Evolutionary conservation across 2,329 filamentous ascomycete species (phyloP).

Genomic region (Curvularia spicifera): DNA sequence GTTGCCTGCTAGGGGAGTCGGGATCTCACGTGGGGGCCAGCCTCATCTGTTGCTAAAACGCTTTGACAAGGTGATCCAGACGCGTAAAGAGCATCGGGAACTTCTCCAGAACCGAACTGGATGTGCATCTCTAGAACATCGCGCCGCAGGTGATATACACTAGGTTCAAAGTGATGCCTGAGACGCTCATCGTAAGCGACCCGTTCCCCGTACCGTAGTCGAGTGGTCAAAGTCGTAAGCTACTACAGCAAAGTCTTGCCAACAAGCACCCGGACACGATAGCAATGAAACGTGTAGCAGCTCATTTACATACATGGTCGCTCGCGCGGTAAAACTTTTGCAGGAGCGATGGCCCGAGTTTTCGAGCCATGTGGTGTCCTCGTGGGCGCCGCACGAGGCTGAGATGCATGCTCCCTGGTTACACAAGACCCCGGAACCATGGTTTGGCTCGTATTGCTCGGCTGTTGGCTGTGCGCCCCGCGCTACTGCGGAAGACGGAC

Average conservation of each 20-base stretch:
- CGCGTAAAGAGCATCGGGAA: conserved; percentile 8
- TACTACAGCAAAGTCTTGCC: background rate
- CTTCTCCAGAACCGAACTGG: conserved; percentile 6
- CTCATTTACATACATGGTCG: conserved; percentile 1
- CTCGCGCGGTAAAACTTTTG: conserved; percentile 1
- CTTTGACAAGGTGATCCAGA: conserved; percentile 5
- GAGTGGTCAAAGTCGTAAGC: background rate
- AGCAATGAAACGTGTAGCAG: background rate
- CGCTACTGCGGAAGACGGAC: conserved; percentile 7
- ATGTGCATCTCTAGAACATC: conserved; percentile 9
- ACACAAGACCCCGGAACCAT: conserved; percentile 18
- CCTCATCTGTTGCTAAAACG: conserved; percentile 1
- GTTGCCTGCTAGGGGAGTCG: background rate
- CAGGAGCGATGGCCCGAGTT: conserved; percentile 5
- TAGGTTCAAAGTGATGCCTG: conserved; percentile 3
- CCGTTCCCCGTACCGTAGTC: conserved; percentile 1
- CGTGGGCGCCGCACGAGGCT: conserved; percentile 22
- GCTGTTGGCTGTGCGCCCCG: conserved; percentile 11
- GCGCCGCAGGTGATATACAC: conserved; percentile 11
- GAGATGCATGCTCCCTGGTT: conserved; percentile 18
- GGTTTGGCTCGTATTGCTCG: conserved; percentile 14
- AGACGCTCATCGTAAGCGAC: conserved; percentile 1
- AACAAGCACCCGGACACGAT: background rate
- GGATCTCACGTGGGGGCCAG: conserved; percentile 10
- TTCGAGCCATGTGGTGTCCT: conserved; percentile 10